Evolutionary conservation across 2,329 filamentous ascomycete genomes (phyloP), one percentile per base, ranked within the genome.

Genomic region (Allantophomopsis cytisporea): DNA sequence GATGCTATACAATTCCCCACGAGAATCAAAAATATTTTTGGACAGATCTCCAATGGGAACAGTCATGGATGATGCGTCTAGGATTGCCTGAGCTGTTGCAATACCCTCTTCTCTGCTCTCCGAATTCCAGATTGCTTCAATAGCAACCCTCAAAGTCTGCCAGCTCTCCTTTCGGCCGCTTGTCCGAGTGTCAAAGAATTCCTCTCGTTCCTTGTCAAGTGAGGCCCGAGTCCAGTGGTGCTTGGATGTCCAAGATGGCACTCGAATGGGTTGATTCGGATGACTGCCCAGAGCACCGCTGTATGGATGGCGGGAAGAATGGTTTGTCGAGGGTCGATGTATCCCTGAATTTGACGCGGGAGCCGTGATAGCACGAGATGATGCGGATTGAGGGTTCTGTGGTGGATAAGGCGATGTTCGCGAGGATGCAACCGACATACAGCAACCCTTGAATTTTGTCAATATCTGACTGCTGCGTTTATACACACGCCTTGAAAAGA

Each of bases 161-260:
- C 89, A 96, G 18, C 91, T 71, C 58, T 94, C 84, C 4, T 69
- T 53, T 4, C 76, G 70, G 2, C 86, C 86, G 0, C 81, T 83
- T 13, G 93, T 84, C 36, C 86, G 68, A 2, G 88, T 95, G 44
- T 95, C 87, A 59, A 94, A 96, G 66, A 93, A 95, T 45, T 86
- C 86, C 37, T 62, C 63, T 37, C 89, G 73, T 60, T 94, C 84
- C 23, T 68, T 68, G 42, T 76, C 73, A 2, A 94, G 65, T 39
- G 80, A 65, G 13, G 61, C 54, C n/a, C 71, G 74, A 1, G 83
- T 87, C 83, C 83, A 93, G 15, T 73, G 73, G 39, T 69, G 66
- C 44, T 68, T 70, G 41, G 78, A 74, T 11, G 63, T 63, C 82
- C 82, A 87, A 40, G 69, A 61, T 49, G 83, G 80, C 1, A 66